A percentile compares a stretch with the other conserved stretches of the same genome.
Conservation (phyloP, 305 asterid genomes). For the Fraxinus latifolia region DNA sequence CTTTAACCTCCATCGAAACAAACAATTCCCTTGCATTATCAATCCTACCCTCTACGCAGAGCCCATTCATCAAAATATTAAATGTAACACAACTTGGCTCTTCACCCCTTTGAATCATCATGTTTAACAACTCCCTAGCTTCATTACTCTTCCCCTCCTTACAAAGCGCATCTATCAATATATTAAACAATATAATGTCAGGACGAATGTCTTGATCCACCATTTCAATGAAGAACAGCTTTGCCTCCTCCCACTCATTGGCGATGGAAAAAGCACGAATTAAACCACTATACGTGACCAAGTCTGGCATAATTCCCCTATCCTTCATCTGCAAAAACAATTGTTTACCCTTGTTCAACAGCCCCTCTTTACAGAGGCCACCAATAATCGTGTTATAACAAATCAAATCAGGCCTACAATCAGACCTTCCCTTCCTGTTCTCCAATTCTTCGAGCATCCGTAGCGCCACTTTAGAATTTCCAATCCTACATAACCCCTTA, state of each 20-base stretch:
- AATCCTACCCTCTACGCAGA: too few relatives aligned
- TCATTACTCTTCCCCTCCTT: slow-evolving; percentile 25
- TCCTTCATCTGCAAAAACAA: slow-evolving; percentile 30
- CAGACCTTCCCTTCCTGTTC: background rate
- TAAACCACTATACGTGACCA: slow-evolving; percentile 14
- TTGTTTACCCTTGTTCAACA: background rate
- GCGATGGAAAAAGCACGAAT: slow-evolving; percentile 21
- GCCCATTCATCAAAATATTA: slow-evolving; percentile 14
- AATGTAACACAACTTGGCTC: slow-evolving; percentile 26
- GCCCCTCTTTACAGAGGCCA: slow-evolving; percentile 31
- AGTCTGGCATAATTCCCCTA: slow-evolving; percentile 21
- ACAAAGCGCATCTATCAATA: slow-evolving; percentile 29
- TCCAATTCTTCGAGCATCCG: slow-evolving; percentile 25
- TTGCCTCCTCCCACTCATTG: too few relatives aligned
- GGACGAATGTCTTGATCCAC: too few relatives aligned
- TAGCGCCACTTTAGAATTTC: slow-evolving; percentile 26
- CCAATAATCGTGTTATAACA: slow-evolving; percentile 24
- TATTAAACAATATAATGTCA: too few relatives aligned
- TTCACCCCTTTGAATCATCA: slow-evolving; percentile 38
- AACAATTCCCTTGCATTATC: too few relatives aligned
- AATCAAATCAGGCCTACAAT: slow-evolving; percentile 16
- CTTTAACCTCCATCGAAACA: too few relatives aligned
- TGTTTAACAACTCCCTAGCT: slow-evolving; percentile 24
- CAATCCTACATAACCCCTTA: slow-evolving; percentile 32
- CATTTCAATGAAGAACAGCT: too few relatives aligned